Evolutionary conservation across 2,329 filamentous ascomycete species (phyloP).

Genomic region (Cladosporium sp.): DNA sequence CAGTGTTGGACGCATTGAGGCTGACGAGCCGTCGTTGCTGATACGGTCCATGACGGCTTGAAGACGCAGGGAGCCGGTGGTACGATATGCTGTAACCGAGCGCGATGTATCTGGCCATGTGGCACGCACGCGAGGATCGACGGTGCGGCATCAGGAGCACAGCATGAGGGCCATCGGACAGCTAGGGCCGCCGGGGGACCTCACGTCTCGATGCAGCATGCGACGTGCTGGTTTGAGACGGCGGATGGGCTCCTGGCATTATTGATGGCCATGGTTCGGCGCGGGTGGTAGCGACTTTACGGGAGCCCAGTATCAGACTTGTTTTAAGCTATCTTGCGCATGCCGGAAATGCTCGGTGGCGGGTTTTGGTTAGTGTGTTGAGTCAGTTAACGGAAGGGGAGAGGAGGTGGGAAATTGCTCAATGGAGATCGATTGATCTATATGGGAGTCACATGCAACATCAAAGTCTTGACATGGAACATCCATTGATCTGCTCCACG

Average conservation of each 20-base stretch:
- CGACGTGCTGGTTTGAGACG: neutral
- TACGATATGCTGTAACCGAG: slow-evolving; percentile 4
- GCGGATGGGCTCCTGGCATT: neutral
- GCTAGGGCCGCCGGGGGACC: neutral
- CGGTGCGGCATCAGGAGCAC: slow-evolving; percentile 14
- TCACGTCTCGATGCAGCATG: slow-evolving; percentile 10
- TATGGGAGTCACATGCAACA: neutral
- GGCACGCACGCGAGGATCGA: slow-evolving; percentile 20
- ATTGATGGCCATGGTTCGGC: neutral
- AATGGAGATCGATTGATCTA: neutral
- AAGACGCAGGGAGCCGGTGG: neutral
- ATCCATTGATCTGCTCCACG: neutral
- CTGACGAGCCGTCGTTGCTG: neutral
- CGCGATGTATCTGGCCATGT: slow-evolving; percentile 12
- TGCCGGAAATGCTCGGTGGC: slow-evolving; percentile 11
- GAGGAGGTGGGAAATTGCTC: neutral
- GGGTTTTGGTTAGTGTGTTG: neutral
- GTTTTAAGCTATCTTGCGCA: slow-evolving; percentile 3
- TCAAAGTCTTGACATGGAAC: neutral
- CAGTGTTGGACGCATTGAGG: neutral
- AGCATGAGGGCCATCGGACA: slow-evolving; percentile 6
- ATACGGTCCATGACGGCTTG: neutral
- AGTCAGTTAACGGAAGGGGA: neutral
- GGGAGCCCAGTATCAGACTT: slow-evolving; percentile 11
- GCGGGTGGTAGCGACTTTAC: slow-evolving; percentile 11